Evolutionary conservation across 352 stramenopile genomes (phyloP), one percentile per base, ranked within the genome.

Genomic region (Globisporangium emineosum): DNA sequence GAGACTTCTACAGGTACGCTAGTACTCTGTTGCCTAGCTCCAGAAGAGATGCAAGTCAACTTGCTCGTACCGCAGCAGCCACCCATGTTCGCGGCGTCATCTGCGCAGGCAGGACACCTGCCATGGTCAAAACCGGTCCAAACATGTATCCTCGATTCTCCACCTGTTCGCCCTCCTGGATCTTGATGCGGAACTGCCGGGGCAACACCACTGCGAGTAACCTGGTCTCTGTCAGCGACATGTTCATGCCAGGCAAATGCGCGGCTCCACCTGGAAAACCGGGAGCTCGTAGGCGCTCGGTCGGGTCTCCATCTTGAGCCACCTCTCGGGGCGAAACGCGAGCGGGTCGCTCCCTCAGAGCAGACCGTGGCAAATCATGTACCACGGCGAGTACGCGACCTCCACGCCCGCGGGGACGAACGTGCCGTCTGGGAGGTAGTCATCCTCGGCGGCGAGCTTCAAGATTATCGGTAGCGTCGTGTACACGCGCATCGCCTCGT

Each of bases 171-270:
- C 62, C 70, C 5, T 72, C 65, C 25, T 69, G 63, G 60, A 90
- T 83, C 27, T 65, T 42, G 9, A 90, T 66, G 42, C 78, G 64
- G 56, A 81, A 85, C 25, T 75, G 65, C 27, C 66, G 63, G 6
- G 88, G 58, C 13, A 84, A 62, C 3, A 75, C 70, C 23, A 68
- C 75, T 7, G 79, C 70, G 50, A 88, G 87, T 40, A 88, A 64
- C 64, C 87, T 89, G 37, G 76, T 59, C 53, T 92, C 81, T 15
- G 90, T 57, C 2, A 91, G 58, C 0, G 80, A 79, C 72, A 91
- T 89, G 60, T 79, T 85, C 77, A 86, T 88, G n/a, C 86, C 83
- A 1, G 91, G 42, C 88, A 94, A 9, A 84, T 69, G 3, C 86
- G 81, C 7, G 76, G 80, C 0, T 86, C 86, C 0, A 76, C 79